Base-by-base conservation (phyloP, 345 rosid species). In the Psidium guajava region DNA sequence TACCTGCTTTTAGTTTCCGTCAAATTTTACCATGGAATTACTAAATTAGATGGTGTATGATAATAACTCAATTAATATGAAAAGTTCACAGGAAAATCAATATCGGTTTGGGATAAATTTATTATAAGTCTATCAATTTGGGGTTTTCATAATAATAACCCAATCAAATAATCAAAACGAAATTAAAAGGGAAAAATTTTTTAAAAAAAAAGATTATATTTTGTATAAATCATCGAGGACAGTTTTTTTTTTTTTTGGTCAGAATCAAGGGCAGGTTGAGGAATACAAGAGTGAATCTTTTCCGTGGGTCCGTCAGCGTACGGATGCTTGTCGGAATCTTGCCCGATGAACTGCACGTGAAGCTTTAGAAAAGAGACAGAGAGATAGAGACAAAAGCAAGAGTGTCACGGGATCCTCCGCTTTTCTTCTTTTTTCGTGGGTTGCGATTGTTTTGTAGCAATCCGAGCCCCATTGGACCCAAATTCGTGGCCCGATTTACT, bases 381-480 rank as follows among this genome's bases (percentile, higher is more conserved):
- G 80, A 36, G 25, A 18, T 12, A 5, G 25, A 2, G 25, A 36
- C 80, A 69, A 69, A 69, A 8, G 47, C 80, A 36, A 36, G 80
- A 36, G 80, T 18, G 47, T 69, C 80, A 69, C 80, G 80, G 8
- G 80, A 69, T 32, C 47, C 47, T 20, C 22, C 2, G 13, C 47
- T 69, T 25, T 36, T 69, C 80, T 8, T 18, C 6, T 6, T 1
- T 28, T 28, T 28, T 28, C 2, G 15, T 59, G 2, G 1, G 3
- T 59, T 27, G 5, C 0, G 11, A 64, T 64, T 1, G 36, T 36
- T 36, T 3, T 36, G 11, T 16, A 15, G 74, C 73, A 0, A 59
- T 59, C 10, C 2, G 0, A 27, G 0, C 21, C 27, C 28, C 0
- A 59, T 27, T 13, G 3, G 3, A 25, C 13, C 3, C 1, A 1